A percentile compares a stretch with the other conserved stretches of the same genome.
Evolutionary conservation across 164 flowering plant species (phyloP).

Genomic region (Annona squamosa): DNA sequence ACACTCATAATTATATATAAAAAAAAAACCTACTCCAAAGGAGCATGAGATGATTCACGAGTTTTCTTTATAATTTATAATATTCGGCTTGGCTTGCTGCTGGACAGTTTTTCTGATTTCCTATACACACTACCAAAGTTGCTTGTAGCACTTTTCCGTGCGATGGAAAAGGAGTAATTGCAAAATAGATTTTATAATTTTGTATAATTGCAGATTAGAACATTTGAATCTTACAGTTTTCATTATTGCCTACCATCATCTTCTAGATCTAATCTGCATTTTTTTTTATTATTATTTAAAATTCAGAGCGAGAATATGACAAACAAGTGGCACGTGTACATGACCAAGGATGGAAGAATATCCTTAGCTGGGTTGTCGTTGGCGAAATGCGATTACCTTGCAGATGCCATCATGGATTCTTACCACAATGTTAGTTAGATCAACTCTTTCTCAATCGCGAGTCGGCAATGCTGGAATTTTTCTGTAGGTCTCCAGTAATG

Average conservation of each 20-base stretch:
- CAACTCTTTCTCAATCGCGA: neutral
- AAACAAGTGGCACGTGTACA: slow-evolving; percentile 94
- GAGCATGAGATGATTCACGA: too few relatives aligned
- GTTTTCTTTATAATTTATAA: too few relatives aligned
- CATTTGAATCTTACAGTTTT: neutral
- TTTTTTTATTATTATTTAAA: slow-evolving; percentile 7
- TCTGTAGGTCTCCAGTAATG: neutral
- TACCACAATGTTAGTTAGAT: slow-evolving; percentile 60
- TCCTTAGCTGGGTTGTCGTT: slow-evolving; percentile 86
- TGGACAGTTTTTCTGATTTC: too few relatives aligned
- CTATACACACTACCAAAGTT: too few relatives aligned
- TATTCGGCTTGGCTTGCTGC: too few relatives aligned
- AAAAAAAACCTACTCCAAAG: too few relatives aligned
- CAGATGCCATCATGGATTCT: slow-evolving; percentile 90
- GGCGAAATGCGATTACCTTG: slow-evolving; percentile 93
- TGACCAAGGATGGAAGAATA: slow-evolving; percentile 98
- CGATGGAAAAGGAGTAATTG: too few relatives aligned
- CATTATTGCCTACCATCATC: neutral
- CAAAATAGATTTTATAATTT: too few relatives aligned
- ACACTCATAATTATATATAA: too few relatives aligned
- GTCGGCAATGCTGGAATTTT: slow-evolving; percentile 2
- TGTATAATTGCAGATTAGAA: too few relatives aligned
- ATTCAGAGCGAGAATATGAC: slow-evolving; percentile 90
- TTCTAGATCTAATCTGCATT: neutral
- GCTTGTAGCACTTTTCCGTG: too few relatives aligned